phyloP scores from a whole-genome alignment of 2,329 filamentous ascomycete genomes.

The Pyrenochaeta sp. region DNA sequence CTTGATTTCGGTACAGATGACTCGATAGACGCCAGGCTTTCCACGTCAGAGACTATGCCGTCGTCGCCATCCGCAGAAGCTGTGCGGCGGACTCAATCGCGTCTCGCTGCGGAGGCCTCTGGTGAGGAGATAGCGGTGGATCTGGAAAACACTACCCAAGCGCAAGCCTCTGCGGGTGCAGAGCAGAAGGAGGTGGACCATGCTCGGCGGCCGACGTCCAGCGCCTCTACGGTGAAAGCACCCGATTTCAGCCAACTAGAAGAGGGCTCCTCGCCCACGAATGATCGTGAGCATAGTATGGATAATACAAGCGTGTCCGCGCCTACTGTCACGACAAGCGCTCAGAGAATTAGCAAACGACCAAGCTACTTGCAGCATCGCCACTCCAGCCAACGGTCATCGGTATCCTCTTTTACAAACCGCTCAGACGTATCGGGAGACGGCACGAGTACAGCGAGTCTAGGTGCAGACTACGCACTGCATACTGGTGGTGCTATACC shows the following conservation, averaged over 20 bases:
- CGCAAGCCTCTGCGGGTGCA: constrained; percentile 14
- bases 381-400: constrained; percentile 66
- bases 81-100: constrained; percentile 42
- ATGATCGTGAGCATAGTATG: constrained; percentile 40
- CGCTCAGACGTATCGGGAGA: constrained; percentile 65
- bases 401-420: constrained; percentile 64
- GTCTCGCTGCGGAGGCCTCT: constrained; percentile 16
- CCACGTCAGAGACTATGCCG: constrained; percentile 45
- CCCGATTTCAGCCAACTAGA: constrained; percentile 44
- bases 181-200: constrained; percentile 31
- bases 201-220: constrained; percentile 45
- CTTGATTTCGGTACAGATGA: constrained; percentile 35
- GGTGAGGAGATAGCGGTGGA: constrained; percentile 5
- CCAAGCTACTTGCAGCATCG: constrained; percentile 66
- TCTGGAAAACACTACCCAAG: constrained; percentile 6
- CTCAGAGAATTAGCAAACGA: constrained; percentile 51
- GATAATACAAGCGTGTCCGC: constrained; percentile 35
- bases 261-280: constrained; percentile 38
- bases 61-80: constrained; percentile 56
- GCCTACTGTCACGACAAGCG: constrained; percentile 29
- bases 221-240: constrained; percentile 51
- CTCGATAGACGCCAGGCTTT: constrained; percentile 36
- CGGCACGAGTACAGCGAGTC: constrained; percentile 75
- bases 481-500: constrained; percentile 82
- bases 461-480: constrained; percentile 81